Base-by-base conservation (phyloP, 83 land plant genomes). In the Thuja plicata region DNA sequence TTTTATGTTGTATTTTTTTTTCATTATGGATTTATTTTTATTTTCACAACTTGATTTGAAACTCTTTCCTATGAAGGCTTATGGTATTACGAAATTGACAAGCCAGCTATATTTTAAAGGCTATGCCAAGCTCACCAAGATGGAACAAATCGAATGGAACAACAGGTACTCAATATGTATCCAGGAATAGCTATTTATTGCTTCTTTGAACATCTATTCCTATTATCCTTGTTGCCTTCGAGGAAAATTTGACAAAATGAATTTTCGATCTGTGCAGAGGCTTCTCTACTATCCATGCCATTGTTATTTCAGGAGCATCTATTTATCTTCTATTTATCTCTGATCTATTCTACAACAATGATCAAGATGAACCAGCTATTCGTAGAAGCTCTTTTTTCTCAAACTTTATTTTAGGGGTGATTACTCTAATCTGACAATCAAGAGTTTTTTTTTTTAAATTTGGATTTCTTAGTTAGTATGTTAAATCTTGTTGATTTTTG, bases 251-350 rank as follows among this genome's bases (percentile, higher is more conserved):
- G 38, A 74, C 78, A 74, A 34, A 57, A 89, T 7, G 19, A 70
- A 45, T 27, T 37, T 55, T 32, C 87, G 48, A 52, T 62, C 21
- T 80, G 41, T 88, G 87, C 93, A 95, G 97, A 89, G 95, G 95
- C 8, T 94, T 95, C 86, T 95, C 97, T 57, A 94, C 97, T 57
- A 90, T 91, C 38, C 97, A 95, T 88, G 95, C 97, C 32, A 34
- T 95, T 83, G 13, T 94, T 34, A 93, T 86, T 80, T 90, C 97
- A 43, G 81, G 78, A 50, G 89, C 76, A 74, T 90, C 97, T 34
- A 83, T 93, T 41, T 92, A 95, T 82, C 91, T 95, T 45, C 85
- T 95, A 13, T 48, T 92, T 40, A 60, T 89, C 12, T 93, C 94
- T 78, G 91, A 93, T 88, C 88, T 91, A 79, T 95, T 95, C 73